These are phyloP conservation scores for Stropharia rugosoannulata DNA, from an alignment of 768 basidiomycete species.

Conservation along the genomic window DNA sequence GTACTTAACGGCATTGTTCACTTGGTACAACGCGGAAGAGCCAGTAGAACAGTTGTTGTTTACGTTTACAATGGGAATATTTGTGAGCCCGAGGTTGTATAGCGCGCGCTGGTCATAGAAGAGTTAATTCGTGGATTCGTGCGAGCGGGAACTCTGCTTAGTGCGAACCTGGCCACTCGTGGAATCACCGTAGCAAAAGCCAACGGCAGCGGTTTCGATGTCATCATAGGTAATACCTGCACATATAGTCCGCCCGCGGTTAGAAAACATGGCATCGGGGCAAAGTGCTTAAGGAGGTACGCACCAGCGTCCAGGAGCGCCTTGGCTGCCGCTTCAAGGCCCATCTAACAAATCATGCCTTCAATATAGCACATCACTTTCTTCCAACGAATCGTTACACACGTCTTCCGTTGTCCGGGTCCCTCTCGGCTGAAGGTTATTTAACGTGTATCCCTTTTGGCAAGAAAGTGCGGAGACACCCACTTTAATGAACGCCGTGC, in stretches of 20 bases:
- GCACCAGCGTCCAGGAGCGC: constrained; percentile 82
- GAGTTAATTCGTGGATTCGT: constrained; percentile 2
- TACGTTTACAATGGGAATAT: constrained; percentile 83
- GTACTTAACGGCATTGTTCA: constrained; percentile 67
- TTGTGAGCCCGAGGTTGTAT: constrained; percentile 81
- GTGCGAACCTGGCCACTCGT: constrained; percentile 66
- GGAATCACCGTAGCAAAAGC: constrained; percentile 80
- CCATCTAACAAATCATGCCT: constrained; percentile 54
- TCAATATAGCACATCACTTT: background rate
- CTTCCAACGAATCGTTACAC: constrained; percentile 19
- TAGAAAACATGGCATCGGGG: background rate
- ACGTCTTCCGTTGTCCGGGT: constrained; percentile 72
- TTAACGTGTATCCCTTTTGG: constrained; percentile 7
- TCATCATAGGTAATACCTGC: constrained; percentile 81
- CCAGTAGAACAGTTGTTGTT: constrained; percentile 90
- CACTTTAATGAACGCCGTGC: constrained; percentile 79
- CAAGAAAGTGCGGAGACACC: constrained; percentile 7
- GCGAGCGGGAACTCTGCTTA: background rate
- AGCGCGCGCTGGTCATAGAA: constrained; percentile 55
- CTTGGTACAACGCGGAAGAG: constrained; percentile 73
- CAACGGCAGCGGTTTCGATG: constrained; percentile 72
- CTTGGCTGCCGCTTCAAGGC: constrained; percentile 83
- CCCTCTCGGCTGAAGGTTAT: constrained; percentile 54
- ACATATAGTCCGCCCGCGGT: background rate
- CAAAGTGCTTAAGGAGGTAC: constrained; percentile 11